phyloP scores from a whole-genome alignment of 2,329 filamentous ascomycete species.

The Akanthomyces muscarius region DNA sequence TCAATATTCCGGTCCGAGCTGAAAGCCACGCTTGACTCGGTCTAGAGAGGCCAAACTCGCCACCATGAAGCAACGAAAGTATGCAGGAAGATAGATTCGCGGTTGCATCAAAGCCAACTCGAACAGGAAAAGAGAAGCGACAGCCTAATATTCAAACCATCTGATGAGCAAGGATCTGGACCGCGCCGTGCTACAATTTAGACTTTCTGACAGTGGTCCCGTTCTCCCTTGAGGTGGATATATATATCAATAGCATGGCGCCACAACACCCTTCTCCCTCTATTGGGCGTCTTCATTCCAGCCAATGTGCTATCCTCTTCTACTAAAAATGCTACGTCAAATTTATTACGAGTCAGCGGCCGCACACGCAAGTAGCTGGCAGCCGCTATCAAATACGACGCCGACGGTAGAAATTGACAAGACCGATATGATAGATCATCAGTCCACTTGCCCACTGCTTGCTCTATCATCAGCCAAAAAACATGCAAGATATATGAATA shows the following conservation, averaged over 20 bases:
- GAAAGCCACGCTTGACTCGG: neutral
- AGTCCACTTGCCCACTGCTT: too few relatives aligned
- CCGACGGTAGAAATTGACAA: neutral
- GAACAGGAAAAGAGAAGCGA: neutral
- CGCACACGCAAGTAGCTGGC: neutral
- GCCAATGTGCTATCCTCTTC: neutral
- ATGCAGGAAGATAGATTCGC: neutral
- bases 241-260: conserved; percentile 13
- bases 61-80: neutral
- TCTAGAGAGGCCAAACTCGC: neutral
- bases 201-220: neutral
- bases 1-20: neutral
- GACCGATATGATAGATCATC: neutral
- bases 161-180: neutral
- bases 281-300: neutral
- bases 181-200: neutral
- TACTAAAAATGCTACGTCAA: neutral
- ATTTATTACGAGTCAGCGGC: neutral
- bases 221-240: conserved; percentile 15
- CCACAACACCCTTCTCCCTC: conserved; percentile 7
- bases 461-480: neutral
- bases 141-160: neutral
- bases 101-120: neutral
- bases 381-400: neutral
- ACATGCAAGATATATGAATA: neutral